These are phyloP conservation scores for Stipa capillata DNA, from an alignment of 176 grass and related monocot species.

Conservation along the genomic window DNA sequence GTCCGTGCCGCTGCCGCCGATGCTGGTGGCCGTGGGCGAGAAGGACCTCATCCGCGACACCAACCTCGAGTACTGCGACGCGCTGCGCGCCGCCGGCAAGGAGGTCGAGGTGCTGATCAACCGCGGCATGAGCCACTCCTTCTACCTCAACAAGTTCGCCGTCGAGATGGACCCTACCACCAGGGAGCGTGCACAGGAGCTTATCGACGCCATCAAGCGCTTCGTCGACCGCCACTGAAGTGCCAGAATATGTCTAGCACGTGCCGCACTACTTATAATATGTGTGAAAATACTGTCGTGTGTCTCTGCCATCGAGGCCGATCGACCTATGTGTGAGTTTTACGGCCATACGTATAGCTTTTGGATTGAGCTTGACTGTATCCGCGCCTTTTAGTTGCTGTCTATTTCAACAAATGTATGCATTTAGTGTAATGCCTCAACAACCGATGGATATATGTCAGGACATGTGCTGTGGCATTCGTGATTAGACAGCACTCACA, in stretches of 20 bases:
- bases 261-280: neutral
- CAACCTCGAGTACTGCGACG: conserved; percentile 73
- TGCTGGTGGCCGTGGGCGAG: conserved; percentile 71
- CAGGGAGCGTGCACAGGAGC: conserved; percentile 48
- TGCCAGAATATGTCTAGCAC: neutral
- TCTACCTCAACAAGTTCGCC: conserved; percentile 95
- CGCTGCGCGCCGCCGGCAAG: conserved; percentile 55
- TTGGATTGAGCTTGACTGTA: neutral
- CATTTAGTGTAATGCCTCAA: neutral
- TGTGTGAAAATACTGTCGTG: neutral
- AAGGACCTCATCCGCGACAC: conserved; percentile 68
- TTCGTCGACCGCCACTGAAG: conserved; percentile 52
- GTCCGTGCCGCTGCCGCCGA: conserved; percentile 42
- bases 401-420: neutral
- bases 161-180: conserved; percentile 70
- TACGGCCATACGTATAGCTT: neutral
- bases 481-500: neutral
- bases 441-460: neutral
- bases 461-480: neutral
- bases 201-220: conserved; percentile 50
- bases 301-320: neutral
- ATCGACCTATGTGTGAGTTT: neutral
- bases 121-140: conserved; percentile 64
- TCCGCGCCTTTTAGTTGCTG: neutral
- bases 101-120: conserved; percentile 65